Evolutionary conservation across 768 basidiomycete species (phyloP), one percentile per base, ranked within the genome.

Genomic region (Chiua virens): DNA sequence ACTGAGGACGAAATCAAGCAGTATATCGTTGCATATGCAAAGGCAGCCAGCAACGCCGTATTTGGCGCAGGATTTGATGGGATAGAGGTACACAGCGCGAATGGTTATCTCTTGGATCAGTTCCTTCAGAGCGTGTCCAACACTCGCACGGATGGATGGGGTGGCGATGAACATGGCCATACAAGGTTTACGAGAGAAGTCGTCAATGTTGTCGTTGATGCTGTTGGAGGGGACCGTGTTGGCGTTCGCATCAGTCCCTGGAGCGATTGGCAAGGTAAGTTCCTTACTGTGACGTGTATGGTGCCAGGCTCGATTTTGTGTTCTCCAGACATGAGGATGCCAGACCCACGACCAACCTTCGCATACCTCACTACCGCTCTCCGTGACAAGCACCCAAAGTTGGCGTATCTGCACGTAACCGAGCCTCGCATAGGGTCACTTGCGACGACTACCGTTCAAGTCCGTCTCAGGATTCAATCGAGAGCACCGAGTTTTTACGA

Each of bases 81-180:
- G 15, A 15, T 34, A 17, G 34, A 34, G 34, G 7, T 17, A 34
- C 34, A 34, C 34, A 34, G 34, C 30, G 30, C 30, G 30, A 30
- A 30, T 17, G 34, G 34, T 17, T 34, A 17, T 8, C 34, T 34
- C 5, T 17, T 34, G 15, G 34, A 17, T 7, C 34, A 34, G 7
- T 34, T 34, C 32, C 32, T 34, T 13, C 32, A 34, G 32, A 15
- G 13, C 3, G 32, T 34, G 14, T 34, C 32, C 7, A 34, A 34
- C 34, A 34, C 34, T 1, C 34, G 34, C 7, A 34, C 34, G 34
- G 34, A 34, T 17, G 32, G 75, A 44, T 89, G 85, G 62, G 87
- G 87, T 0, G 87, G 87, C 1, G 78, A 75, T 34, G 56, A 77
- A 35, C 76, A 79, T 57, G 78, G 78, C 54, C 58, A n/a, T n/a